phyloP scores from a whole-genome alignment of 225 moss, liverwort and hornwort genomes.

The Rhytidiadelphus loreus region DNA sequence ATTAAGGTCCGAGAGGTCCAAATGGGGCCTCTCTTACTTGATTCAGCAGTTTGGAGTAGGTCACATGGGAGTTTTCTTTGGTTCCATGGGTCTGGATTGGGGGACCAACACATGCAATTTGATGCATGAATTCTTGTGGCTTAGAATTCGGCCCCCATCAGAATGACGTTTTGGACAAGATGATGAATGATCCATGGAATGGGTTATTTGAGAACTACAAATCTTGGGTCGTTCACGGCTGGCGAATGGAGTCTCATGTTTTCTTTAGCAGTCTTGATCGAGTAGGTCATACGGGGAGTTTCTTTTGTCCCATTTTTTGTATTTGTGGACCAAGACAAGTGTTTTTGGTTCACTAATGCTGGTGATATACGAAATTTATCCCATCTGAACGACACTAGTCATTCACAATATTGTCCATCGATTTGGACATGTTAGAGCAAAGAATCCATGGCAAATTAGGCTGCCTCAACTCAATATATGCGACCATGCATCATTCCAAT shows the following conservation, averaged over 20 bases:
- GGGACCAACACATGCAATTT: neutral
- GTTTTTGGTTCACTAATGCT: no score
- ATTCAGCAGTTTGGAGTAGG: neutral
- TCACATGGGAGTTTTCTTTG: neutral
- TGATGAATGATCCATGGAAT: neutral
- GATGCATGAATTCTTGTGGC: neutral
- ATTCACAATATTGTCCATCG: no score
- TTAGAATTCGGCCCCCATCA: neutral
- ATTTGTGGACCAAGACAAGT: no score
- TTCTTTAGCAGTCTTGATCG: neutral
- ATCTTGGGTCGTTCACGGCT: neutral
- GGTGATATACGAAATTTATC: no score
- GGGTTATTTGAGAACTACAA: neutral
- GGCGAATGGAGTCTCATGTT: neutral
- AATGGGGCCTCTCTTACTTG: no score
- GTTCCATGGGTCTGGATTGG: neutral
- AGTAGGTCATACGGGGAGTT: no score
- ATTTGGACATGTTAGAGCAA: no score
- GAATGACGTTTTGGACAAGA: neutral
- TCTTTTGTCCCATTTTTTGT: no score
- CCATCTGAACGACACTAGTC: no score
- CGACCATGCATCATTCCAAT: neutral
- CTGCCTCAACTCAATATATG: neutral
- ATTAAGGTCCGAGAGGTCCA: neutral
- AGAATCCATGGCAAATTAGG: neutral